These are phyloP conservation scores for Drechslerella coelobrocha DNA, from an alignment of 2,329 filamentous ascomycete species.

Conservation along the genomic window DNA sequence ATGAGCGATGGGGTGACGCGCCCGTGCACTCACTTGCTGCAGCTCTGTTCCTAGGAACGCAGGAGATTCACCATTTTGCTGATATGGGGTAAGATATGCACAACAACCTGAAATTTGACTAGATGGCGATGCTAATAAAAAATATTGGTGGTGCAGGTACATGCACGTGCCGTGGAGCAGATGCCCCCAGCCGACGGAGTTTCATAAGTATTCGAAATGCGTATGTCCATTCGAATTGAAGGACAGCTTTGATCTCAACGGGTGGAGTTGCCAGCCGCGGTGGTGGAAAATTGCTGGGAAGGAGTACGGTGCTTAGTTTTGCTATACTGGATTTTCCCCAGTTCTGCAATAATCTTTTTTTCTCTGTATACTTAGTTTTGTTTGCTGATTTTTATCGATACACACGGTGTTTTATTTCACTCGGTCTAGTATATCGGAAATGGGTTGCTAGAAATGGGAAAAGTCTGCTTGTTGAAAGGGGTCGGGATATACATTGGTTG, in stretches of 20 bases:
- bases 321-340: not conserved
- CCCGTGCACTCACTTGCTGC: constrained; percentile 55
- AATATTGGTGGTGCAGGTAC: constrained; percentile 34
- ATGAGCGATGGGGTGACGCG: constrained; percentile 55
- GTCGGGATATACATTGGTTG: too few species aligned
- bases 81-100: constrained; percentile 52
- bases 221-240: constrained; percentile 53
- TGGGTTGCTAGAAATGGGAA: too few species aligned
- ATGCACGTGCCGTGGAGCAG: constrained; percentile 51
- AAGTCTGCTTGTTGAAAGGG: too few species aligned
- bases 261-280: constrained; percentile 53
- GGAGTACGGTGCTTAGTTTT: constrained; percentile 45
- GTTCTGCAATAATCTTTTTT: not conserved
- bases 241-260: constrained; percentile 54
- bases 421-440: too few species aligned
- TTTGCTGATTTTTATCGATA: too few species aligned
- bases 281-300: constrained; percentile 54
- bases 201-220: constrained; percentile 52
- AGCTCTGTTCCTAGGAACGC: constrained; percentile 51
- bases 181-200: constrained; percentile 53
- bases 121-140: constrained; percentile 11
- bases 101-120: not conserved
- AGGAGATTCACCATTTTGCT: constrained; percentile 54
- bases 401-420: too few species aligned
- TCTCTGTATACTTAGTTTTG: not conserved